Conservation (phyloP, 164 flowering plant species). For the Annona cherimola region DNA sequence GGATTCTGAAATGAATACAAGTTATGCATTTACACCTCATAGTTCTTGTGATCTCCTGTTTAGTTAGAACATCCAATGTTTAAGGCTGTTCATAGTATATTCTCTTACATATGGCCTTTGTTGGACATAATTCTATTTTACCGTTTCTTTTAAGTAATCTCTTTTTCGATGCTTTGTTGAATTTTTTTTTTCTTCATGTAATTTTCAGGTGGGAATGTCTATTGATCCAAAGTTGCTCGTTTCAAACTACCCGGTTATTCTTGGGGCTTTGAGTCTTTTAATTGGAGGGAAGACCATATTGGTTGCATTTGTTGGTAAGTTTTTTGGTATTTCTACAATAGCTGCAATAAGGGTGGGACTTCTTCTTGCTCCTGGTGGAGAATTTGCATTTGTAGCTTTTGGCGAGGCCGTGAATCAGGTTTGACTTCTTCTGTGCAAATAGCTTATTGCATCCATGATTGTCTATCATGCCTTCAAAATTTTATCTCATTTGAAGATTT, state of each 20-base stretch:
- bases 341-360: conserved; percentile 95
- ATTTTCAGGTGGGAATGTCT: conserved; percentile 97
- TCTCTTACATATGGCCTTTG: not conserved
- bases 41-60: too few relatives aligned
- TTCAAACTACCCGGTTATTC: conserved; percentile 80
- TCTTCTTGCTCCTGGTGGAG: conserved; percentile 99
- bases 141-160: conserved; percentile 21
- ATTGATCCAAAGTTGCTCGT: conserved; percentile 94
- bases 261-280: conserved; percentile 71
- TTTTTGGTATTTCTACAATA: conserved; percentile 85
- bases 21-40: too few relatives aligned
- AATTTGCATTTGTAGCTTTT: conserved; percentile 99
- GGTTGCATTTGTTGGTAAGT: conserved; percentile 73
- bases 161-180: conserved; percentile 87
- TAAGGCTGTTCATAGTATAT: not conserved
- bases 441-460: not conserved
- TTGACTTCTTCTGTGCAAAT: conserved; percentile 1
- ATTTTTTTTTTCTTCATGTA: not conserved
- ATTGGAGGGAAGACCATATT: conserved; percentile 80
- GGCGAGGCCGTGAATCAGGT: conserved; percentile 99
- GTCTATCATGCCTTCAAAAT: not conserved
- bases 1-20: too few relatives aligned
- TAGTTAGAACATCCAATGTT: not conserved
- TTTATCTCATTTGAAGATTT: not conserved
- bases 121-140: not conserved